Evolutionary conservation across 2,329 filamentous ascomycete genomes (phyloP).

Genomic region (Ampelomyces quisqualis): DNA sequence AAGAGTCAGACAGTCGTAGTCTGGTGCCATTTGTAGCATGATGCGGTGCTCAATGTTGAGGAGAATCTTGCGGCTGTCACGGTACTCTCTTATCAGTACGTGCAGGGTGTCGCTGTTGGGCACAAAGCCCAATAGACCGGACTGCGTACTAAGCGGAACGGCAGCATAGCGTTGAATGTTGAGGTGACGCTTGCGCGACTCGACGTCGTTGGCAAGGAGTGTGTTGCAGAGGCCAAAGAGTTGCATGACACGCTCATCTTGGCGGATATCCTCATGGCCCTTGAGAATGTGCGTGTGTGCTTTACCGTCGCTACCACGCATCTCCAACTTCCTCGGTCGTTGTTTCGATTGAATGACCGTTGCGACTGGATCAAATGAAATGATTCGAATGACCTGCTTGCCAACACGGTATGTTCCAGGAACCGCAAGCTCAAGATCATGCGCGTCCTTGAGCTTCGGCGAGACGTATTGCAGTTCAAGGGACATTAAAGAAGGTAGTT

Average conservation of each 20-base stretch:
- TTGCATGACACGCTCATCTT: conserved; percentile 99
- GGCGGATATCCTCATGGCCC: conserved; percentile 98
- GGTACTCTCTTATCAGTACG: conserved; percentile 94
- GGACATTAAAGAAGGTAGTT: conserved; percentile 87
- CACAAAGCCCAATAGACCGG: conserved; percentile 92
- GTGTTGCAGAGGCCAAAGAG: conserved; percentile 98
- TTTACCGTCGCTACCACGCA: conserved; percentile 84
- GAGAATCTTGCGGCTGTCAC: conserved; percentile 93
- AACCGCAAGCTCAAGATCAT: conserved; percentile 88
- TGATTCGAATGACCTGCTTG: conserved; percentile 77
- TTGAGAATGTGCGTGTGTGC: conserved; percentile 90
- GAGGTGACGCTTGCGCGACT: conserved; percentile 95
- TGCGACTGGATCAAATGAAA: conserved; percentile 85
- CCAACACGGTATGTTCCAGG: conserved; percentile 88
- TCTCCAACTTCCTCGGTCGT: conserved; percentile 82
- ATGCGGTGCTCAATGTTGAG: conserved; percentile 99
- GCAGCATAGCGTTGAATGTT: conserved; percentile 94
- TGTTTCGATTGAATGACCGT: conserved; percentile 97
- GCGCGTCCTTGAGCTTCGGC: conserved; percentile 82
- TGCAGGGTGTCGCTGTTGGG: conserved; percentile 97
- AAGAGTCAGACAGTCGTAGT: conserved; percentile 96
- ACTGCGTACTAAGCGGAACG: conserved; percentile 96
- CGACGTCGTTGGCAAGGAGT: conserved; percentile 85
- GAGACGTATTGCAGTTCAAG: conserved; percentile 97
- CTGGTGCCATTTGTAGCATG: conserved; percentile 99